A percentile compares a stretch with the other conserved stretches of the same genome.
Conservation (phyloP, 108 stramenopile genomes). For the Cylindrotheca fusiformis region DNA sequence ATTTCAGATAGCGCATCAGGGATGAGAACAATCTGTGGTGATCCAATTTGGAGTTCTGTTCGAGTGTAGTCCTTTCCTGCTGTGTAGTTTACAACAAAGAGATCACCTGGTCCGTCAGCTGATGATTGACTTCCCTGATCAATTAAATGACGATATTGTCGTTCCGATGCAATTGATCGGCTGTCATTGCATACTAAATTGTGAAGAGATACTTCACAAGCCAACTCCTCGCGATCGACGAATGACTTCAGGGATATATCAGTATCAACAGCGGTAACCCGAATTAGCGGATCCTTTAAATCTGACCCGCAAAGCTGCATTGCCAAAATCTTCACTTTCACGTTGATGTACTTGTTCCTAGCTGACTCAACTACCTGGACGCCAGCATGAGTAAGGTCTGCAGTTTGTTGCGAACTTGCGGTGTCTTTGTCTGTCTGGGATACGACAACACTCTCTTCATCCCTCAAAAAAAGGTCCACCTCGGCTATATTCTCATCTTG, state of each 20-base stretch:
- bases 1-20: conserved; percentile 78
- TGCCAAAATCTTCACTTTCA: conserved; percentile 51
- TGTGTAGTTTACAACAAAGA: conserved; percentile 61
- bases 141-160: conserved; percentile 63
- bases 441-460: conserved; percentile 10
- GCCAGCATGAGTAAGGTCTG: conserved; percentile 64
- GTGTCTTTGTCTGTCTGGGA: conserved; percentile 1
- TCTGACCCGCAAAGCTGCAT: conserved; percentile 46
- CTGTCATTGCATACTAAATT: conserved; percentile 73
- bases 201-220: conserved; percentile 43
- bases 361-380: conserved; percentile 42
- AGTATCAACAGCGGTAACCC: conserved; percentile 60
- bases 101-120: conserved; percentile 27
- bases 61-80: conserved; percentile 26
- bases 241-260: conserved; percentile 33
- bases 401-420: conserved; percentile 8
- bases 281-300: conserved; percentile 48
- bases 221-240: neutral
- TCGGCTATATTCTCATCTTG: conserved; percentile 72
- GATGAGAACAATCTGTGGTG: conserved; percentile 70
- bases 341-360: conserved; percentile 51
- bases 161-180: conserved; percentile 29
- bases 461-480: conserved; percentile 57
- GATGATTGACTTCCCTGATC: conserved; percentile 23
- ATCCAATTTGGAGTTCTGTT: conserved; percentile 62